Base-by-base conservation (phyloP, 1,284 basidiomycete species). In the Termitomyces sp. region DNA sequence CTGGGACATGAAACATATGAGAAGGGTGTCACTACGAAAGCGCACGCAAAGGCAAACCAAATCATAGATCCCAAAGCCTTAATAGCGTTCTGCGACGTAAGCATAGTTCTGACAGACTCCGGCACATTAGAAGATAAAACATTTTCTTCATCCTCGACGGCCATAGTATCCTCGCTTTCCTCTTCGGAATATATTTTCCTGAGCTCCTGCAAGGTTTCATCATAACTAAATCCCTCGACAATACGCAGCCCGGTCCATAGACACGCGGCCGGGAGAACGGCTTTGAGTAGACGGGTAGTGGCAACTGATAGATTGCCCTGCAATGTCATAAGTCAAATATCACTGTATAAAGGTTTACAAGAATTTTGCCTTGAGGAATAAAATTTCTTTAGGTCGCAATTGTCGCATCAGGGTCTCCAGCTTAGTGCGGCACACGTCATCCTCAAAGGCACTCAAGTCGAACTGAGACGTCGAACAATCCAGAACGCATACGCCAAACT, bases 401-500 rank as follows among this genome's bases (percentile, higher is more conserved):
- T 97, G 95, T 54, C 96, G 80, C 71, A 99, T 83, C 64, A 97
- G 74, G 0, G 97, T 99, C 73, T 99, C 96, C 57, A 99, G 73
- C 62, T 86, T 88, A 3, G 96, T 98, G 37, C 93, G 81, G 62
- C 90, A 94, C 13, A 91, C 79, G 66, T 99, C 97, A 63, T 99
- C 97, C 53, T 90, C 83, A 65, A 99, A 97, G 1, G 81, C 77
- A 50, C 91, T 89, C 62, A 99, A 68, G 62, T 93, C 90, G 75
- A 99, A 99, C 67, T 97, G 91, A 55, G 94, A 96, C 0, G 97
- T 99, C 6, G 95, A 83, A 54, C 94, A 95, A 67, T 99, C 97
- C 61, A 99, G 73, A n/a, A 95, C 86, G 64, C 93, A 97, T 38
- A 98, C 74, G 1, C 97, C 97, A 66, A 97, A 99, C 16, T 75